These are phyloP conservation scores for Cochlearia excelsa DNA, from an alignment of 345 rosid species.

Conservation along the genomic window DNA sequence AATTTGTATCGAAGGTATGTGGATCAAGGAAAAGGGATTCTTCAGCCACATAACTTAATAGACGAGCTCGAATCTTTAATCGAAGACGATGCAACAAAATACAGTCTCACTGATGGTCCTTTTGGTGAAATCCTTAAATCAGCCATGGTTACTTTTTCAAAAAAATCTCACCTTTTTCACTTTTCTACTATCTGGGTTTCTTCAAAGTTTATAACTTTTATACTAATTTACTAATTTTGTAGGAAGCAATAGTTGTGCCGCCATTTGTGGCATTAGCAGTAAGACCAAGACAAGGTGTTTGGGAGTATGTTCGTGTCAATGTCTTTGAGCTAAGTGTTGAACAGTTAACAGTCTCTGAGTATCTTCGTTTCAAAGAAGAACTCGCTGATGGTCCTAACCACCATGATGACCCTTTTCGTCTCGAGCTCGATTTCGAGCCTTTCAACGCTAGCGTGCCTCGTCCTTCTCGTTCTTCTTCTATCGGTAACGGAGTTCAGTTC, in stretches of 20 bases:
- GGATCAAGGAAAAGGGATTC: constrained; percentile 84
- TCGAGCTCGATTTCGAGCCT: constrained; percentile 97
- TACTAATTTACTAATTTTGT: constrained; percentile 8
- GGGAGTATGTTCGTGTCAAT: constrained; percentile 97
- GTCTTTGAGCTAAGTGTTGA: constrained; percentile 83
- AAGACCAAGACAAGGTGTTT: constrained; percentile 98
- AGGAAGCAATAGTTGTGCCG: constrained; percentile 96
- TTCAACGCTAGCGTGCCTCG: constrained; percentile 88
- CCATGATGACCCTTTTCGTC: constrained; percentile 44
- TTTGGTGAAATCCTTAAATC: constrained; percentile 73
- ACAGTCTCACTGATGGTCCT: constrained; percentile 57
- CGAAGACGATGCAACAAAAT: constrained; percentile 50
- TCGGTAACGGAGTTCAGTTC: constrained; percentile 99
- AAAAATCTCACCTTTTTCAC: not conserved
- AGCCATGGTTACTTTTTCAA: constrained; percentile 51
- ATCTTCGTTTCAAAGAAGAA: constrained; percentile 84
- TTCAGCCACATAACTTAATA: constrained; percentile 83
- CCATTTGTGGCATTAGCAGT: constrained; percentile 89
- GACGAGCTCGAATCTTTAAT: constrained; percentile 70
- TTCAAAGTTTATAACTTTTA: not conserved
- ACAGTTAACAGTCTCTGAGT: constrained; percentile 70
- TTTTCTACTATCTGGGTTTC: not conserved
- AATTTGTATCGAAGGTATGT: constrained; percentile 58
- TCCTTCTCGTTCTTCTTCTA: constrained; percentile 84
- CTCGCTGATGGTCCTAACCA: constrained; percentile 63